A percentile compares a stretch with the other conserved stretches of the same genome.
phyloP scores from a whole-genome alignment of 2,329 filamentous ascomycete genomes.

The Fusarium sp. region DNA sequence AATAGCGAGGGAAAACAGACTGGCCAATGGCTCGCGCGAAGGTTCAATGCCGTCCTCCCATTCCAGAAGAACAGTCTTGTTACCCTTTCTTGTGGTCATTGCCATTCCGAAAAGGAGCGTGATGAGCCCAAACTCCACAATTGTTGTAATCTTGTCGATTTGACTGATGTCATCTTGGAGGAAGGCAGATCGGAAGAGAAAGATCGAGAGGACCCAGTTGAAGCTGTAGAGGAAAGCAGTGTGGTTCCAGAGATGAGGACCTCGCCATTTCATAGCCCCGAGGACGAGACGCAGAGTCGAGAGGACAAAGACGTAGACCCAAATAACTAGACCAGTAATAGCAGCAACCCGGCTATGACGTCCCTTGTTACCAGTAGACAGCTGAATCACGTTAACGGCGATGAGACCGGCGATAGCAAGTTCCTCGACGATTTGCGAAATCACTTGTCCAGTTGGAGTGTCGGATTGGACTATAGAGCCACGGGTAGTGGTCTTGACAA shows the following conservation, averaged over 20 bases:
- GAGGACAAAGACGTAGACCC: conserved; percentile 84
- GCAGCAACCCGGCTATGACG: conserved; percentile 70
- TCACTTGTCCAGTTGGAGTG: conserved; percentile 78
- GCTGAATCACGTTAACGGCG: conserved; percentile 73
- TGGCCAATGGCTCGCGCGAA: conserved; percentile 87
- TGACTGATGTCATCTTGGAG: conserved; percentile 78
- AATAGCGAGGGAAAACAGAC: conserved; percentile 86
- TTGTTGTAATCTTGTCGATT: conserved; percentile 73
- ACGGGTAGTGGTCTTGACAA: conserved; percentile 72
- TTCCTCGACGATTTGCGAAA: conserved; percentile 80
- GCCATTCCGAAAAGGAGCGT: conserved; percentile 82
- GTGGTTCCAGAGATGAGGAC: conserved; percentile 90
- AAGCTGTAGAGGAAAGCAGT: conserved; percentile 85
- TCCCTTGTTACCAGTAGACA: conserved; percentile 72
- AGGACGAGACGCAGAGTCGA: conserved; percentile 78
- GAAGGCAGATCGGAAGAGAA: conserved; percentile 87
- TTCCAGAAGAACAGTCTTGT: conserved; percentile 88
- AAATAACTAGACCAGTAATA: conserved; percentile 76
- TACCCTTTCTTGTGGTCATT: conserved; percentile 88
- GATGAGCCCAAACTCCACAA: conserved; percentile 80
- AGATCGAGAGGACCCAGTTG: conserved; percentile 82
- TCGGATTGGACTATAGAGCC: conserved; percentile 79
- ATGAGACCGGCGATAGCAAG: conserved; percentile 80
- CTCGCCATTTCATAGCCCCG: conserved; percentile 72
- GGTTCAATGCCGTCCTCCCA: conserved; percentile 91